phyloP scores from a whole-genome alignment of 768 basidiomycete species.

The Lentinula aciculospora region DNA sequence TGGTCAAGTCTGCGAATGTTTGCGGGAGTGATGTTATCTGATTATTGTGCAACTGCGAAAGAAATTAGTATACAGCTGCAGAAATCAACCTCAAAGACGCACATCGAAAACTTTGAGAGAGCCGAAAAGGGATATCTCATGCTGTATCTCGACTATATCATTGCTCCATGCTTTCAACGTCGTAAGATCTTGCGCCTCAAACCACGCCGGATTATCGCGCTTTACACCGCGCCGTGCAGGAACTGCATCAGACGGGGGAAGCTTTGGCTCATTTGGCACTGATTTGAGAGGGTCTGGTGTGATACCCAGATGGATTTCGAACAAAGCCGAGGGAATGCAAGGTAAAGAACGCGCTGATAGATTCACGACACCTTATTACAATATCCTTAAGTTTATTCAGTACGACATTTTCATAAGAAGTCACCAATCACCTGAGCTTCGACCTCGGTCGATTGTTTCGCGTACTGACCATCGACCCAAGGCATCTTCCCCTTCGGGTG shows the following conservation, averaged over 20 bases:
- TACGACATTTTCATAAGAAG: constrained; percentile 18
- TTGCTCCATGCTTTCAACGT: constrained; percentile 78
- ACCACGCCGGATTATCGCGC: constrained; percentile 60
- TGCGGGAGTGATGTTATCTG: constrained; percentile 55
- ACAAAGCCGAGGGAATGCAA: constrained; percentile 72
- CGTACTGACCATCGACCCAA: constrained; percentile 63
- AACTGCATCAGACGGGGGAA: constrained; percentile 32
- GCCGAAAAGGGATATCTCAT: constrained; percentile 80
- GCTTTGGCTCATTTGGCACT: constrained; percentile 53
- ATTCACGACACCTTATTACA: constrained; percentile 58
- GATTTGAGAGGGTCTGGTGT: constrained; percentile 65
- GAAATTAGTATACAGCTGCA: not conserved
- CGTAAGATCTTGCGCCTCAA: constrained; percentile 74
- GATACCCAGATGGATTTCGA: constrained; percentile 74
- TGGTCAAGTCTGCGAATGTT: constrained; percentile 62
- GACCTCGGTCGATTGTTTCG: constrained; percentile 73
- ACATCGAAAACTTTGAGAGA: constrained; percentile 79
- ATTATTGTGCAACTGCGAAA: constrained; percentile 67
- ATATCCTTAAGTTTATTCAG: constrained; percentile 45
- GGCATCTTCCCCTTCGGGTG: constrained; percentile 39
- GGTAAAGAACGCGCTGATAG: constrained; percentile 66
- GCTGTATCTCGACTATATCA: constrained; percentile 72
- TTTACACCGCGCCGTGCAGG: constrained; percentile 30
- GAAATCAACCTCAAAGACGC: constrained; percentile 23
- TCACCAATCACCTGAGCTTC: constrained; percentile 59